Evolutionary conservation across 1,284 basidiomycete species (phyloP), one percentile per base, ranked within the genome.

Genomic region (Macrocystidia cucumis): DNA sequence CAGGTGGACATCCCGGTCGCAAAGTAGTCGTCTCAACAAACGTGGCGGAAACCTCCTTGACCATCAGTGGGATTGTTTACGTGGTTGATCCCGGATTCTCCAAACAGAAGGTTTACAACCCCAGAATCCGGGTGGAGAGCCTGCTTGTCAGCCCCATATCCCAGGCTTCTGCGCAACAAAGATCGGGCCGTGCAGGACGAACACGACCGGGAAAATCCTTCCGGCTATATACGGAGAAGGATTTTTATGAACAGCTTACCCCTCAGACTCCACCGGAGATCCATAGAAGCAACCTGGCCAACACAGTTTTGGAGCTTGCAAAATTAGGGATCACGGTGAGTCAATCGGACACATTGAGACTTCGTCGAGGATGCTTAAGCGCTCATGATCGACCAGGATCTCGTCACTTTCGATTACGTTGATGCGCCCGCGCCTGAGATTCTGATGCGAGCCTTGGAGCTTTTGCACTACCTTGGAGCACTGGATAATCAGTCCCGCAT

Each of bases 21-120:
- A 98, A 98, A 60, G 78, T 98, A 20, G 90, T 99, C 32, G 68
- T 98, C 1, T 91, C 91, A 9, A 98, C 96, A 22, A 98, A 98
- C 60, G 95, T 98, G 43, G 96, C 96, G 5, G 95, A 98, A 62
- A 98, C 96, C 0, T 96, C 91, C 7, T 65, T 98, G 23, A 99
- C 95, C 1, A 98, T 99, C 43, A 95, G 98, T 49, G 96, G 95
- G 16, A 98, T 99, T 52, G 92, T 98, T 9, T 99, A 98, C 54
- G 95, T 98, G 39, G 91, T 98, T 29, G 95, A 98, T 56, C 92
- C 96, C 0, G 95, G 95, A 0, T 95, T 96, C 67, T 91, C 89
- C 7, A 95, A 97, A 62, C 90, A 97, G 62, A 98, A 93, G 56
- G 89, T 97, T 35, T 97, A 97, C 67, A 96, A 96, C 56, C 92